Percentiles rank a stretch among this genome's conserved stretches.
Conservation (phyloP, 2,329 filamentous ascomycete genomes). For the Alternaria panax region DNA sequence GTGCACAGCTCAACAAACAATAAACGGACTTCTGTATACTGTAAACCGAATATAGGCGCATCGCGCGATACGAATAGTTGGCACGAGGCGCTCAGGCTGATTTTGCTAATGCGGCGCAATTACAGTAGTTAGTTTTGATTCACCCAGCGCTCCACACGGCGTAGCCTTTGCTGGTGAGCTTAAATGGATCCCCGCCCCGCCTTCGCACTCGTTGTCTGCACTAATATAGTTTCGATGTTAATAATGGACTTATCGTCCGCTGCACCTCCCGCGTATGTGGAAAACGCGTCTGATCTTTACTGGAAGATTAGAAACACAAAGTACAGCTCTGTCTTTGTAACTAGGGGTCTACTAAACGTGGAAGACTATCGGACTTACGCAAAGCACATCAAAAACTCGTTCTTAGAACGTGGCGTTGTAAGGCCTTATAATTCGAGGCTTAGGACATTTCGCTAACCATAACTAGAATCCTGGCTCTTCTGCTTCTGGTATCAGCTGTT, state of each 20-base stretch:
- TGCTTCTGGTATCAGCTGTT: background rate
- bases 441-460: background rate
- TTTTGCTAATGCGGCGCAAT: background rate
- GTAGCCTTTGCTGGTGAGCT: background rate
- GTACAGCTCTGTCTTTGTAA: conserved; percentile 1
- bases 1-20: background rate
- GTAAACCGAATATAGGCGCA: background rate
- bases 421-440: background rate
- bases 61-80: background rate
- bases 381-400: background rate
- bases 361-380: background rate
- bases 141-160: background rate
- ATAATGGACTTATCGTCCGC: background rate
- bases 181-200: background rate
- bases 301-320: background rate
- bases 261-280: background rate
- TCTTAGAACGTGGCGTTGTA: background rate
- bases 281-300: background rate
- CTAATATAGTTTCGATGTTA: background rate
- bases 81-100: background rate
- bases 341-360: background rate
- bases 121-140: background rate
- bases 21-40: background rate
- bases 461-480: background rate
- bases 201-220: background rate